Evolutionary conservation across 2,329 filamentous ascomycete species (phyloP).

Genomic region (Paracoccidioides lutzii): DNA sequence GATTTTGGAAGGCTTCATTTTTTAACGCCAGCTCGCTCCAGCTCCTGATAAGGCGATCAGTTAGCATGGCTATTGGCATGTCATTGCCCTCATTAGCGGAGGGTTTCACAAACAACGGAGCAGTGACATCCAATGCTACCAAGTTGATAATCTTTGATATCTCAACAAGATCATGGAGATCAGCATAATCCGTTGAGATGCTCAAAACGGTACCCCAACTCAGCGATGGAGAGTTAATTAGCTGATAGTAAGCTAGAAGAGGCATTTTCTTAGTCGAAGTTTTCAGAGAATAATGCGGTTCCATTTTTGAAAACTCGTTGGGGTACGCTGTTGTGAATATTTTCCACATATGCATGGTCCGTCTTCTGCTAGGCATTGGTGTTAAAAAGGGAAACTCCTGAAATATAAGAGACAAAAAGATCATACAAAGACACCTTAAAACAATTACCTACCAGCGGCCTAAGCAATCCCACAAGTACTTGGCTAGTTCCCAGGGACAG

Average conservation of each 20-base stretch:
- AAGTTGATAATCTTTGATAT: constrained; percentile 29
- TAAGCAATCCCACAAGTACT: constrained; percentile 28
- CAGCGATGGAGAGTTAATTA: constrained; percentile 20
- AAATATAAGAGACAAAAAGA: neutral
- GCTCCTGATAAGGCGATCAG: constrained; percentile 28
- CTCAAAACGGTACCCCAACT: constrained; percentile 26
- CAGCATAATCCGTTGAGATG: constrained; percentile 20
- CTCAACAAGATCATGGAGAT: constrained; percentile 25
- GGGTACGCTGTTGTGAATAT: constrained; percentile 28
- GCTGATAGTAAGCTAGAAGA: constrained; percentile 23
- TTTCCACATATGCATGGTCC: constrained; percentile 33
- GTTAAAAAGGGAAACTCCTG: constrained; percentile 1
- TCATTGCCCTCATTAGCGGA: constrained; percentile 4
- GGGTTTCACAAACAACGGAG: constrained; percentile 10
- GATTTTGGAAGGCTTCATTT: constrained; percentile 23
- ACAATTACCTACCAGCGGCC: constrained; percentile 20
- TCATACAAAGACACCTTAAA: too few relatives aligned
- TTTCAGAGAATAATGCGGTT: constrained; percentile 21
- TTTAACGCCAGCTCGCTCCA: constrained; percentile 28
- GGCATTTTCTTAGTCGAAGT: constrained; percentile 19
- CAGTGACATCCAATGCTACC: constrained; percentile 26
- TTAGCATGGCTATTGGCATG: constrained; percentile 15
- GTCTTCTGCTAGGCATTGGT: constrained; percentile 18
- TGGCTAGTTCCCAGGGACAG: constrained; percentile 29
- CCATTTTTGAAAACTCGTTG: constrained; percentile 19